Conservation (phyloP, 139 green algal genomes). For the Tetradesmus obliquus region DNA sequence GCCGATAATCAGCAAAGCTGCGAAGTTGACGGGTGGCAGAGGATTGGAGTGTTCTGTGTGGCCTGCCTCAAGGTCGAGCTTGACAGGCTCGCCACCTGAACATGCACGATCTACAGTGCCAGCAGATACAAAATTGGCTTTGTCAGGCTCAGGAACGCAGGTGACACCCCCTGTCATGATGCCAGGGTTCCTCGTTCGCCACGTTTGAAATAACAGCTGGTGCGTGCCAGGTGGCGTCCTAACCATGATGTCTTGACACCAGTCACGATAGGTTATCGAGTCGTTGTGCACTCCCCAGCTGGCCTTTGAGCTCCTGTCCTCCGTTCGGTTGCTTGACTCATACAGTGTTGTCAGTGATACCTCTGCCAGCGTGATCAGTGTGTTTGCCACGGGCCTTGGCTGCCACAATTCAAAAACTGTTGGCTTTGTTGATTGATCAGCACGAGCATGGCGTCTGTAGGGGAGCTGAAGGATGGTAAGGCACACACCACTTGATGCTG, state of each 20-base stretch:
- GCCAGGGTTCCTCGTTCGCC: background rate
- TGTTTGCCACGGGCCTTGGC: background rate
- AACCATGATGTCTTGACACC: too few relatives aligned
- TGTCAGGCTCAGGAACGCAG: background rate
- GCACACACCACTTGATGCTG: background rate
- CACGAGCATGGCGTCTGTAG: constrained; percentile 9
- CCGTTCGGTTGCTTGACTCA: background rate
- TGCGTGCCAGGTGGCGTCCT: too few relatives aligned
- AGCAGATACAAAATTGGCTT: background rate
- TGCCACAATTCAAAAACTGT: too few relatives aligned
- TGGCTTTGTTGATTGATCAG: background rate
- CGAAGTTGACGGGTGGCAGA: background rate
- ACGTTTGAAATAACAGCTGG: background rate
- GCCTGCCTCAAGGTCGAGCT: background rate
- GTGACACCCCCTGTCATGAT: background rate
- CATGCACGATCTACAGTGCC: background rate
- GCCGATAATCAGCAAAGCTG: background rate
- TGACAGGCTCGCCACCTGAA: background rate
- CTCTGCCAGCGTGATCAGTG: background rate
- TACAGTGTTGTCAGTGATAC: background rate
- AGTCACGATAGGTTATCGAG: too few relatives aligned
- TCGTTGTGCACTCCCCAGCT: too few relatives aligned
- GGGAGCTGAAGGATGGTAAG: constrained; percentile 29
- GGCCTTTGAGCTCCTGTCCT: background rate
- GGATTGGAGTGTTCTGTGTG: background rate